phyloP scores from a whole-genome alignment of 2,329 filamentous ascomycete species.

The Conoideocrella luteorostrata region DNA sequence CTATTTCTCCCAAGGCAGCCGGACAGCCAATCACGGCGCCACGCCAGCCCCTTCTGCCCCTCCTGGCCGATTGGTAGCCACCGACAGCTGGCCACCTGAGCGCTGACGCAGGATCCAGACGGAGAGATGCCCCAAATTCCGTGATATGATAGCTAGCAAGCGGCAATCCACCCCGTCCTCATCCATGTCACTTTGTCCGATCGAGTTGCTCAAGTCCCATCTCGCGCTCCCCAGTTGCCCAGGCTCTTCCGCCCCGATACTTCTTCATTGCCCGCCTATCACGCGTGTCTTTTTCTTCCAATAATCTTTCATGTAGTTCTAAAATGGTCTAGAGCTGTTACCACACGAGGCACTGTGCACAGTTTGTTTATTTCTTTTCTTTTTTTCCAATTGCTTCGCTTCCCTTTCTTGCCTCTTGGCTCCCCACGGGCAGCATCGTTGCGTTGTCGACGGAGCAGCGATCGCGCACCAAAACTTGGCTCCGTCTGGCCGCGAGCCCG shows the following conservation, averaged over 20 bases:
- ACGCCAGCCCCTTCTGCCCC: neutral
- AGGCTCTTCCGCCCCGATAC: neutral
- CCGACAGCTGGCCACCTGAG: neutral
- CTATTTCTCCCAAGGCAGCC: constrained; percentile 4
- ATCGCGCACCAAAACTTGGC: too few species aligned
- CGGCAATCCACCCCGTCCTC: neutral
- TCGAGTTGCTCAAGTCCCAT: neutral
- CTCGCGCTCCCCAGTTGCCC: constrained; percentile 1
- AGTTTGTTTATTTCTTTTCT: neutral
- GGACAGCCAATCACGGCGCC: neutral
- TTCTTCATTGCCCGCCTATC: too few species aligned
- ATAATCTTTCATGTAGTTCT: constrained; percentile 7
- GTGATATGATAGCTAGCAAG: neutral
- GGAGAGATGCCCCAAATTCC: neutral
- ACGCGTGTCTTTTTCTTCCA: constrained; percentile 3
- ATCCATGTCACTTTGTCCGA: neutral
- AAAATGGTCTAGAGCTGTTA: constrained; percentile 8
- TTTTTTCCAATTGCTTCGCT: neutral
- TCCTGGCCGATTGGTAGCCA: too few species aligned
- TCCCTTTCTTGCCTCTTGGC: neutral
- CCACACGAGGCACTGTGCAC: neutral
- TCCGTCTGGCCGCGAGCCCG: too few species aligned
- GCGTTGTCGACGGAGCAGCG: constrained; percentile 1
- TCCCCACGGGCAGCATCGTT: neutral
- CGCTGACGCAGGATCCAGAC: too few species aligned